A percentile compares a stretch with the other conserved stretches of the same genome.
Conservation (phyloP, 1,284 basidiomycete species). For the Cutaneotrichosporon spelunceum region DNA sequence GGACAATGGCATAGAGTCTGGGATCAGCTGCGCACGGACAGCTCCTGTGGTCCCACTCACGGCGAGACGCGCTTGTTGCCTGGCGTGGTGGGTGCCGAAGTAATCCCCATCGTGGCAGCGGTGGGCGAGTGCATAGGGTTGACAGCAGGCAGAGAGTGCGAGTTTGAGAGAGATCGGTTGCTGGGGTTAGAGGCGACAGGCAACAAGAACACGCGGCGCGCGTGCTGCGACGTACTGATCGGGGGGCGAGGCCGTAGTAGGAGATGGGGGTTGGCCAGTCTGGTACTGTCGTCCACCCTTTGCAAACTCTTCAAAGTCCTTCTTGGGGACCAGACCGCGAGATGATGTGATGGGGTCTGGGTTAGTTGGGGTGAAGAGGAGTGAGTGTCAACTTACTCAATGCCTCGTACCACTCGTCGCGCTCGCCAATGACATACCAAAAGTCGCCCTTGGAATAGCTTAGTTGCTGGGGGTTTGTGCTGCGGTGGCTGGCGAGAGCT, state of each 20-base stretch:
- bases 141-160: background rate
- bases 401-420: conserved; percentile 70
- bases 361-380: background rate
- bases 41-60: conserved; percentile 13
- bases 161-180: conserved; percentile 9
- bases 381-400: conserved; percentile 57
- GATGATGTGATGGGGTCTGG: conserved; percentile 79
- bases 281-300: conserved; percentile 58
- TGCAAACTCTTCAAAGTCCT: conserved; percentile 80
- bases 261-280: background rate
- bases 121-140: conserved; percentile 14
- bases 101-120: background rate
- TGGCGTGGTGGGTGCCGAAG: conserved; percentile 14
- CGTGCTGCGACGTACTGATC: conserved; percentile 2
- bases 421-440: conserved; percentile 87
- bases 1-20: conserved; percentile 77
- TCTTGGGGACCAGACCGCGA: conserved; percentile 81
- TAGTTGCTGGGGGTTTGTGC: conserved; percentile 78
- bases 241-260: background rate
- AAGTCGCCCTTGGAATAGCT: conserved; percentile 94
- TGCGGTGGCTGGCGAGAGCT: conserved; percentile 67
- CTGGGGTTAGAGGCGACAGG: conserved; percentile 4
- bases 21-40: conserved; percentile 1
- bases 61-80: conserved; percentile 24
- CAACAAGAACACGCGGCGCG: background rate